Conservation (phyloP, 306 rosid species). For the Cercis canadensis region DNA sequence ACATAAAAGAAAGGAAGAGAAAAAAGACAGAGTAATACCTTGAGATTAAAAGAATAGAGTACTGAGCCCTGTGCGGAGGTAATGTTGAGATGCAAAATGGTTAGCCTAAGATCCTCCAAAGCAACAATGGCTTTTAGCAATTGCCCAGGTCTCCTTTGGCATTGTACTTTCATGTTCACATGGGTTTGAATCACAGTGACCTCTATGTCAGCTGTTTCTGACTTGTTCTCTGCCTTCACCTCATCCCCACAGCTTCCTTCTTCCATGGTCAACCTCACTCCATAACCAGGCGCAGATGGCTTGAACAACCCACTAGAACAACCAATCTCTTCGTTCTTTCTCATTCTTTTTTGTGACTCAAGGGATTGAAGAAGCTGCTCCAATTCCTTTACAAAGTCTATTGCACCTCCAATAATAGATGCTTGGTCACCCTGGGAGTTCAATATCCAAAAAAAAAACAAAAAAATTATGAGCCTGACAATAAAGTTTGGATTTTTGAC, state of each 20-base stretch:
- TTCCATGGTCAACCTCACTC: conserved; percentile 46
- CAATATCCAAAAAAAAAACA: background rate
- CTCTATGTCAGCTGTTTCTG: conserved; percentile 69
- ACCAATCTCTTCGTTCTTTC: conserved; percentile 48
- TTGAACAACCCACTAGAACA: conserved; percentile 42
- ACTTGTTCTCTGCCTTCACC: conserved; percentile 66
- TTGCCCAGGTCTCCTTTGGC: conserved; percentile 66
- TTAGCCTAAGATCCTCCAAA: conserved; percentile 76
- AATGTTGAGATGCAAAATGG: conserved; percentile 87
- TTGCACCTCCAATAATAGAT: conserved; percentile 94
- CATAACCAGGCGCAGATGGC: conserved; percentile 38
- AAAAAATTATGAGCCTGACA: background rate
- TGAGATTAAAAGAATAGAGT: conserved; percentile 90
- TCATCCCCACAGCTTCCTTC: conserved; percentile 48
- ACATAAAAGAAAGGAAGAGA: background rate
- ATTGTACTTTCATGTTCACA: conserved; percentile 84
- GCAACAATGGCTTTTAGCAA: conserved; percentile 78
- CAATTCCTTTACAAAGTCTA: conserved; percentile 92
- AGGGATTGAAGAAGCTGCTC: conserved; percentile 83
- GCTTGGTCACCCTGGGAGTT: conserved; percentile 92
- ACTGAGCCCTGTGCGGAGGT: conserved; percentile 65
- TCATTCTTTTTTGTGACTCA: conserved; percentile 69
- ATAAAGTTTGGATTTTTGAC: conserved; percentile 37
- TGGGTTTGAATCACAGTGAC: conserved; percentile 87
- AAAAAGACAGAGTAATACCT: conserved; percentile 63